A percentile compares a stretch with the other conserved stretches of the same genome.
Evolutionary conservation across 257 asterid genomes (phyloP).

Genomic region (Coffea canephora): DNA sequence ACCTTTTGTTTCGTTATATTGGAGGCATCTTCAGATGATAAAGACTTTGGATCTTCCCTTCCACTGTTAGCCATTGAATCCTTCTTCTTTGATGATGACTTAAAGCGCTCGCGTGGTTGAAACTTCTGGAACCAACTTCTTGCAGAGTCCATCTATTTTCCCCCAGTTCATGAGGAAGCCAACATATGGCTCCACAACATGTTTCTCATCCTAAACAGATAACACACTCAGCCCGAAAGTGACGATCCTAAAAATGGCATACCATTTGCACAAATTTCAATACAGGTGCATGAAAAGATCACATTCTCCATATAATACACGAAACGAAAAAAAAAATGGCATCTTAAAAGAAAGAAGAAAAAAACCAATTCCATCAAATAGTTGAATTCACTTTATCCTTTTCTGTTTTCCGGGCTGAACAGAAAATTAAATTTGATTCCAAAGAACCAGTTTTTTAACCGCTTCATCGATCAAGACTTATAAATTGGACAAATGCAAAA

Average conservation of each 20-base stretch:
- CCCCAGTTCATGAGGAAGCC: conserved; percentile 39
- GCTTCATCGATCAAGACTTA: not conserved
- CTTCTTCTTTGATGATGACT: conserved; percentile 59
- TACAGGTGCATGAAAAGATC: not conserved
- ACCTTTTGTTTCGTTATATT: conserved; percentile 82
- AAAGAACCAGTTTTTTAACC: not conserved
- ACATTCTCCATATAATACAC: conserved; percentile 2
- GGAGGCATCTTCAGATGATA: conserved; percentile 86
- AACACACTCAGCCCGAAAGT: conserved; percentile 26
- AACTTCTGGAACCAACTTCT: conserved; percentile 84
- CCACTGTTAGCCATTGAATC: conserved; percentile 62
- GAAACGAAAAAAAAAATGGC: not conserved
- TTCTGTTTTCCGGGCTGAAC: not conserved
- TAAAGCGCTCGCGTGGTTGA: conserved; percentile 74
- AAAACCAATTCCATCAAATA: not conserved
- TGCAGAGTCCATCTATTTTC: conserved; percentile 72
- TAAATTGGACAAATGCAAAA: not conserved
- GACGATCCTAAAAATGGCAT: conserved; percentile 31
- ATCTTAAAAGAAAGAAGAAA: not conserved
- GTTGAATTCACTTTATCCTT: not conserved
- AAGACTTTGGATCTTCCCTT: conserved; percentile 56
- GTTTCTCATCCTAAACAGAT: conserved; percentile 37
- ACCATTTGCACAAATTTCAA: not conserved
- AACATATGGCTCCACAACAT: conserved; percentile 21
- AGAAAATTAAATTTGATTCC: not conserved